Evolutionary conservation across 129 eudicot genomes (phyloP), one percentile per base, ranked within the genome.

Genomic region (Pittosporum tobira): DNA sequence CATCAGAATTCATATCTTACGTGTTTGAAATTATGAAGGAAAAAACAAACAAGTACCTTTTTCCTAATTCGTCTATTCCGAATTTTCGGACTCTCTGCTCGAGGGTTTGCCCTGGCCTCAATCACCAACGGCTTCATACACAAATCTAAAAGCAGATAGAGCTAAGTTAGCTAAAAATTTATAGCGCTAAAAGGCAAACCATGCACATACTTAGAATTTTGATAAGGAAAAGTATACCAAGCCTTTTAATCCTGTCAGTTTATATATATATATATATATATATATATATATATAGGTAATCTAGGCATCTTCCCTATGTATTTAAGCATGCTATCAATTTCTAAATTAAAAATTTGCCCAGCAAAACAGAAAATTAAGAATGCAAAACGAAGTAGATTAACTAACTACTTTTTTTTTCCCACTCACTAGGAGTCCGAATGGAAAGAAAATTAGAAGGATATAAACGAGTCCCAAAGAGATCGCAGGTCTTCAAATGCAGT

Each of bases 51-150:
- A 30, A n/a, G 61, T 50, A 87, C 96, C 94, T 88, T 88, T 69
- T 79, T 84, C 49, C 74, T 75, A 42, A 69, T n/a, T 77, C 94
- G 77, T 63, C 89, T 76, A 72, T 88, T 79, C 30, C 79, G 84
- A 28, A 79, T 81, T 77, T 88, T 84, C 8, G 94, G 77, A 67
- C 77, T 84, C 68, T 84, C 94, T 5, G 80, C 77, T 36, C 81
- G 63, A 18, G 76, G 67, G 52, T 77, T 76, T 54, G 63, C 79
- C 70, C 78, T 76, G 40, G 96, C 90, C 75, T 76, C 77, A 51
- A 76, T 61, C 51, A 66, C 71, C 72, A 81, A 72, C 50, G 79
- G 84, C 73, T 74, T 84, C 76, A 72, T 43, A 58, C 9, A 45
- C 19, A 19, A 4, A 31, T 56, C 61, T 56, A 56, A 31, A 19